Evolutionary conservation across 306 rosid genomes (phyloP), one percentile per base, ranked within the genome.

Genomic region (Crataegus laevigata): DNA sequence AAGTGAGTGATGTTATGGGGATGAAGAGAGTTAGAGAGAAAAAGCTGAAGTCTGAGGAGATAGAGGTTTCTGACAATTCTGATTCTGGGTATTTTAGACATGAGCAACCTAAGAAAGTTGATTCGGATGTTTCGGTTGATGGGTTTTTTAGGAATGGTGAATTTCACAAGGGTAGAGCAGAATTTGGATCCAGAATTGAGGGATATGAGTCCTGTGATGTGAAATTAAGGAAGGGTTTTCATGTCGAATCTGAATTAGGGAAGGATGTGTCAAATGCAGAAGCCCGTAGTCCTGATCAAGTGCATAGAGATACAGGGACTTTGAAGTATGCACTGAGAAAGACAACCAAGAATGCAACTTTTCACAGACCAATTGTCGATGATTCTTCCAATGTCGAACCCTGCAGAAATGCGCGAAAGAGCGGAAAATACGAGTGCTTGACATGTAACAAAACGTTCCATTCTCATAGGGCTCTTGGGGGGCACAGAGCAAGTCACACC

Each of bases 51-150:
- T 77, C 62, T 71, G 78, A 77, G 50, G 83, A 83, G 71, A 15
- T 72, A 26, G 81, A 68, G 61, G 82, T 30, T 75, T 89, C 90
- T 72, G 88, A 90, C 61, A 85, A 87, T 76, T 88, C 93, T 32
- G 90, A 90, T 88, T 88, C 93, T 47, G 88, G 88, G 82, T 84
- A 77, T 75, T 83, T 85, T 42, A 77, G 79, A 78, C 80, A 84
- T 66, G 87, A 84, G 70, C 82, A 81, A 75, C 84, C 85, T 11
- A 87, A 84, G 75, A 87, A 81, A 75, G 77, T 75, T 63, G 88
- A 85, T 18, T 82, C 85, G 1, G 87, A 82, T 79, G 87, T 77
- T 73, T 90, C 91, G 24, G 80, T 77, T 59, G 87, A 87, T 64
- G 88, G 85, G 77, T 73, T 72, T 80, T 26, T 66, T 64, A 77